Evolutionary conservation across 2,329 filamentous ascomycete genomes (phyloP).

Genomic region (Xylaria sp.): DNA sequence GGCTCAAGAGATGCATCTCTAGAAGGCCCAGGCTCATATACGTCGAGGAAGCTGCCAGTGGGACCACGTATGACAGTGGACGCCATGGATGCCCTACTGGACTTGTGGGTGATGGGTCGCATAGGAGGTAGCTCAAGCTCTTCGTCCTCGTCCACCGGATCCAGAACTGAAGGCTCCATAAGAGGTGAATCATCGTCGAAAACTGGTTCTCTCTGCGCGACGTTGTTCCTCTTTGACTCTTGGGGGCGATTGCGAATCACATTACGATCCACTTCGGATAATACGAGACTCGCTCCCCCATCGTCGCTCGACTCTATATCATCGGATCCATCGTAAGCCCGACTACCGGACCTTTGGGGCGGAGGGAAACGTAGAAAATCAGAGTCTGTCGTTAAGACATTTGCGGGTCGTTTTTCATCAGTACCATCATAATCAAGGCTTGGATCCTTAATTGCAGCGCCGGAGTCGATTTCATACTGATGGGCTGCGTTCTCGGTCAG

Average conservation of each 20-base stretch:
- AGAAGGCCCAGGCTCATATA: conserved; percentile 45
- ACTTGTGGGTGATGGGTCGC: conserved; percentile 26
- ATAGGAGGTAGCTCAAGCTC: conserved; percentile 36
- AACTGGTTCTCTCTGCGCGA: conserved; percentile 16
- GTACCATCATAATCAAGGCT: conserved; percentile 22
- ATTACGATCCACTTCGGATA: conserved; percentile 35
- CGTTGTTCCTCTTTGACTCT: conserved; percentile 21
- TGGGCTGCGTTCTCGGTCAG: conserved; percentile 10
- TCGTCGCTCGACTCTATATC: conserved; percentile 12
- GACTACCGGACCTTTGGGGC: conserved; percentile 6
- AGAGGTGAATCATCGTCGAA: conserved; percentile 33
- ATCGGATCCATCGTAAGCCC: conserved; percentile 25
- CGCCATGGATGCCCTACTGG: conserved; percentile 36
- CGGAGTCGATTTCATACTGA: conserved; percentile 18
- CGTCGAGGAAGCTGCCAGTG: conserved; percentile 43
- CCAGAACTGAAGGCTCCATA: conserved; percentile 36
- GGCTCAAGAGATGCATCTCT: conserved; percentile 50
- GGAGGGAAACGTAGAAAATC: conserved; percentile 5
- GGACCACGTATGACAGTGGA: conserved; percentile 44
- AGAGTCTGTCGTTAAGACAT: neutral
- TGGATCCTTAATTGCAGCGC: conserved; percentile 8
- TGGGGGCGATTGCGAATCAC: conserved; percentile 30
- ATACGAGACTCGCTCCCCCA: conserved; percentile 11
- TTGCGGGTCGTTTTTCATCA: conserved; percentile 9
- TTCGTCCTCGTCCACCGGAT: conserved; percentile 38